These are phyloP conservation scores for Linnemannia hyalina DNA, from an alignment of 192 early-diverging fungal genomes.

Conservation along the genomic window DNA sequence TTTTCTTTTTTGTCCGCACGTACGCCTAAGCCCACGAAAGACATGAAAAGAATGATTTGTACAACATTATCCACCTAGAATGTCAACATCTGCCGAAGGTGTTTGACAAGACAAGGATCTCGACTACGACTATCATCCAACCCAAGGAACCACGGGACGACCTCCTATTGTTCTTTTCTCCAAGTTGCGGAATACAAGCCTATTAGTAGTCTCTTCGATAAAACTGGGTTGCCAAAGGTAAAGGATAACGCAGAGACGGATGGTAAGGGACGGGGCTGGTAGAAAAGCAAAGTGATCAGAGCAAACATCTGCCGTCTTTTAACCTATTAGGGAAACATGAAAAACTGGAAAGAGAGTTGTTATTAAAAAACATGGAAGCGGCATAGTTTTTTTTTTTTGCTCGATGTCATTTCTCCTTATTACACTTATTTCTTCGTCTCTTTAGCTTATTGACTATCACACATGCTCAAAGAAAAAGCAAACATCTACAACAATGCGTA, in stretches of 20 bases:
- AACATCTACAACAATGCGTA: too few species aligned
- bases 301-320: neutral
- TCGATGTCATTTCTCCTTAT: neutral
- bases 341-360: neutral
- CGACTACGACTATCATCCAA: neutral
- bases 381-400: neutral
- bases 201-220: neutral
- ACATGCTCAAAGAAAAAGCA: neutral
- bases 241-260: neutral
- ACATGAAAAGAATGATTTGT: too few species aligned
- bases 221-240: neutral
- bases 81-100: neutral
- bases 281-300: neutral
- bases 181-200: neutral
- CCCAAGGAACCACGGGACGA: neutral
- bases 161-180: neutral
- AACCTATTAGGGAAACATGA: too few species aligned
- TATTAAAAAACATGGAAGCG: neutral
- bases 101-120: neutral
- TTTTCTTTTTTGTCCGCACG: too few species aligned
- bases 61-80: too few species aligned
- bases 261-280: neutral
- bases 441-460: neutral
- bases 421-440: neutral
- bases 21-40: too few species aligned